Percentiles rank a stretch among this genome's conserved stretches.
Evolutionary conservation across 495 filamentous ascomycete species (phyloP).

Genomic region (Cercophora sp.): DNA sequence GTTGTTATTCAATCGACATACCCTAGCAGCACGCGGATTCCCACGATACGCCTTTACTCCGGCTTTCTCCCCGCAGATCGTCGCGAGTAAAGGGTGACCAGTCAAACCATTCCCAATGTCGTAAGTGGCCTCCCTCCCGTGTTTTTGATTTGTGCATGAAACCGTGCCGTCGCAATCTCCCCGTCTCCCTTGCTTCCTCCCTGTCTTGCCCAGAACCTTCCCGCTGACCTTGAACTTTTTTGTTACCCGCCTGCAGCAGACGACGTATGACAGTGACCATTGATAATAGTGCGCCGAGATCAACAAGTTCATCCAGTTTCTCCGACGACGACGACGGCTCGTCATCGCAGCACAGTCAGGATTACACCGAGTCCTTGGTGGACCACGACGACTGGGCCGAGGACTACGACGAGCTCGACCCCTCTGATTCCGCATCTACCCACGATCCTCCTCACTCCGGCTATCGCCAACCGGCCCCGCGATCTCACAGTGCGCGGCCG

Average conservation of each 20-base stretch:
- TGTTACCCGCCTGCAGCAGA: conserved; percentile 30
- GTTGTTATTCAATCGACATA: background rate
- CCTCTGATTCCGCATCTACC: conserved; percentile 75
- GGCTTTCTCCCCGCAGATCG: conserved; percentile 36
- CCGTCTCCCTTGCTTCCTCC: background rate
- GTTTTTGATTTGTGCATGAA: conserved; percentile 8
- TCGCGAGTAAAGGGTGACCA: conserved; percentile 38
- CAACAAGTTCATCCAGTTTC: conserved; percentile 22
- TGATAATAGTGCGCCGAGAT: conserved; percentile 46
- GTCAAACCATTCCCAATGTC: conserved; percentile 44
- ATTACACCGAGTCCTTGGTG: conserved; percentile 42
- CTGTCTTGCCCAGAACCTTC: conserved; percentile 1
- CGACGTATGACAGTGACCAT: conserved; percentile 44
- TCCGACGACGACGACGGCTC: conserved; percentile 37
- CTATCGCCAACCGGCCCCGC: conserved; percentile 16
- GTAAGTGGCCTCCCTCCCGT: conserved; percentile 31
- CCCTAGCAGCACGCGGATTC: background rate
- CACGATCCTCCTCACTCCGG: conserved; percentile 16
- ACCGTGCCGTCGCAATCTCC: conserved; percentile 19
- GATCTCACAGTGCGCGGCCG: conserved; percentile 32
- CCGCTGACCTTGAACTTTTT: conserved; percentile 2
- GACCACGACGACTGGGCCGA: conserved; percentile 47
- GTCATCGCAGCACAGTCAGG: conserved; percentile 21
- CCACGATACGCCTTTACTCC: conserved; percentile 30
- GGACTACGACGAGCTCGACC: conserved; percentile 63